phyloP scores from a whole-genome alignment of 306 rosid species.

The Arachis stenosperma region DNA sequence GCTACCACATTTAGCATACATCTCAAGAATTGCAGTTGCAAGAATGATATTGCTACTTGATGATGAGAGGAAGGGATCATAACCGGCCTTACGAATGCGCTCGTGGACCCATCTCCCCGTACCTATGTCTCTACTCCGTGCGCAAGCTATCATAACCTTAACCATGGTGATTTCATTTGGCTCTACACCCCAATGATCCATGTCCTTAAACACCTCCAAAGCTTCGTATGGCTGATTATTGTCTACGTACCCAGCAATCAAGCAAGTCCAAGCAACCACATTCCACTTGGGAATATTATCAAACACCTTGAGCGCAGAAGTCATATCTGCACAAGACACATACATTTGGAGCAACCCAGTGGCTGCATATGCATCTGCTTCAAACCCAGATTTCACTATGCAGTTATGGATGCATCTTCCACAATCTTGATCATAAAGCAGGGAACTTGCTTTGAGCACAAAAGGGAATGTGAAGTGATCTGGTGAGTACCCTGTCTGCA shows the following conservation, averaged over 20 bases:
- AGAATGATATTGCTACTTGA: constrained; percentile 56
- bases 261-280: constrained; percentile 83
- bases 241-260: constrained; percentile 66
- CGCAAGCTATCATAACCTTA: constrained; percentile 73
- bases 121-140: constrained; percentile 61
- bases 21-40: constrained; percentile 67
- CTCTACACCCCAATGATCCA: constrained; percentile 53
- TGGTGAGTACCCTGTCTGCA: constrained; percentile 56
- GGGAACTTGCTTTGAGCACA: constrained; percentile 64
- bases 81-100: constrained; percentile 52
- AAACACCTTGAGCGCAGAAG: constrained; percentile 59
- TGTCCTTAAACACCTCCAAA: constrained; percentile 54
- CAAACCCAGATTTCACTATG: constrained; percentile 68
- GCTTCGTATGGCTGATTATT: constrained; percentile 45
- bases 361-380: constrained; percentile 55
- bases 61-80: constrained; percentile 56
- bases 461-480: constrained; percentile 81
- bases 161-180: constrained; percentile 81
- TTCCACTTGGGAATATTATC: constrained; percentile 66
- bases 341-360: constrained; percentile 69
- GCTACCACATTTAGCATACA: constrained; percentile 82
- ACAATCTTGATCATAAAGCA: constrained; percentile 27
- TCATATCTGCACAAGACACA: constrained; percentile 50
- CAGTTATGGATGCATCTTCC: constrained; percentile 66
- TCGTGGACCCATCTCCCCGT: constrained; percentile 60